Conservation (phyloP, 371 early-diverging fungal species). For the Mortierella sp. region DNA sequence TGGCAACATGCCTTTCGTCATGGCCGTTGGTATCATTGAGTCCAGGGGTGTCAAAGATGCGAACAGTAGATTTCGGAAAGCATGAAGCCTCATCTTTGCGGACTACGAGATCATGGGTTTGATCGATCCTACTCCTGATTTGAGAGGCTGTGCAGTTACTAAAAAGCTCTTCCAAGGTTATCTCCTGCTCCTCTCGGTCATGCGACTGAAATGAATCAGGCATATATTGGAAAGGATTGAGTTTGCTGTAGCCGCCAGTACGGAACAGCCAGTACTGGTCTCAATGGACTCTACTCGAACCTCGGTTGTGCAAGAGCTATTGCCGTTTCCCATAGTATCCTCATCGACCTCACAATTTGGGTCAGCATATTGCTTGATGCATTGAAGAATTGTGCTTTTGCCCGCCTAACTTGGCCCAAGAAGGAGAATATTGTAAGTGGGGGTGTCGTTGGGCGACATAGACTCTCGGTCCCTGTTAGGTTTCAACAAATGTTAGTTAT, state of each 20-base stretch:
- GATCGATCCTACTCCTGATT: not conserved
- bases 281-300: not conserved
- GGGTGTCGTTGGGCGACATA: not conserved
- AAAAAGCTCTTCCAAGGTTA: not conserved
- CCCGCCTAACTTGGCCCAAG: not conserved
- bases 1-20: slow-evolving; percentile 22
- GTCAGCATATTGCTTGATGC: not conserved
- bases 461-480: too few species aligned
- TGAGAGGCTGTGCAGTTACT: not conserved
- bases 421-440: not conserved
- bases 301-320: not conserved
- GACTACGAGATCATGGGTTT: not conserved
- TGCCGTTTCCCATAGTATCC: slow-evolving; percentile 1
- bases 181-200: slow-evolving; percentile 1
- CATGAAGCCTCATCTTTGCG: not conserved
- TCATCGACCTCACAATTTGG: slow-evolving; percentile 11
- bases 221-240: not conserved
- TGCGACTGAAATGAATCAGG: too few species aligned
- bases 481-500: too few species aligned
- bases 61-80: not conserved
- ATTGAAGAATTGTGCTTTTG: not conserved
- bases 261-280: not conserved
- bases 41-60: slow-evolving; percentile 23
- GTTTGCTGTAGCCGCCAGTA: not conserved
- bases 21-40: slow-evolving; percentile 15